These are phyloP conservation scores for Ophiostoma angusticollis DNA, from an alignment of 2,329 filamentous ascomycete genomes.

Conservation along the genomic window DNA sequence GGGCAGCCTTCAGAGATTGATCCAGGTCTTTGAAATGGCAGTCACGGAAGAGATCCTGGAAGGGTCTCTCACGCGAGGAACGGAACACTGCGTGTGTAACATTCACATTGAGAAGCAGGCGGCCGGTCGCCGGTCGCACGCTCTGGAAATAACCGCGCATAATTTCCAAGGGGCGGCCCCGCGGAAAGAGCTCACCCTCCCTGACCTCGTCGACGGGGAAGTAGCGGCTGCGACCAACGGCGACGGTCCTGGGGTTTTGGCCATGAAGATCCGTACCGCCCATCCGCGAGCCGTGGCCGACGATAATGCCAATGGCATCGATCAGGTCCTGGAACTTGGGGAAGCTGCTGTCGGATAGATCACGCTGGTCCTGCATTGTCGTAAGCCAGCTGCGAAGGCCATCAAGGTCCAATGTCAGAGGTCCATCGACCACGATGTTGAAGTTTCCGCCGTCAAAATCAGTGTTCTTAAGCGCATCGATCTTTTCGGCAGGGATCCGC, in stretches of 20 bases:
- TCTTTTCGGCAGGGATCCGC: constrained; percentile 2
- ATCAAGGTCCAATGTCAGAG: constrained; percentile 28
- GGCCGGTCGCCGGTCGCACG: constrained; percentile 38
- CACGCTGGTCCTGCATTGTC: constrained; percentile 27
- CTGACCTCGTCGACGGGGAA: constrained; percentile 28
- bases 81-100: constrained; percentile 42
- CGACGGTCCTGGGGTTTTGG: constrained; percentile 5
- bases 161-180: constrained; percentile 19
- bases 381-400: constrained; percentile 32
- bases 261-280: constrained; percentile 16
- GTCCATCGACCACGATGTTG: constrained; percentile 29
- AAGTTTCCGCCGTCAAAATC: constrained; percentile 8
- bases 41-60: constrained; percentile 8
- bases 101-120: constrained; percentile 42
- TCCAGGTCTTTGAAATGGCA: constrained; percentile 7
- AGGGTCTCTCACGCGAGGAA: constrained; percentile 2
- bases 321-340: constrained; percentile 36
- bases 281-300: constrained; percentile 31
- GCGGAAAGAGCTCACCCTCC: constrained; percentile 18
- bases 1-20: constrained; percentile 7
- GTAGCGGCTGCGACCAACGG: constrained; percentile 35
- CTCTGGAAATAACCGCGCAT: constrained; percentile 45
- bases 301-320: constrained; percentile 39
- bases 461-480: constrained; percentile 5
- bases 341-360: constrained; percentile 24